Evolutionary conservation across 352 stramenopile genomes (phyloP).

Genomic region (Phytophthora citricola): DNA sequence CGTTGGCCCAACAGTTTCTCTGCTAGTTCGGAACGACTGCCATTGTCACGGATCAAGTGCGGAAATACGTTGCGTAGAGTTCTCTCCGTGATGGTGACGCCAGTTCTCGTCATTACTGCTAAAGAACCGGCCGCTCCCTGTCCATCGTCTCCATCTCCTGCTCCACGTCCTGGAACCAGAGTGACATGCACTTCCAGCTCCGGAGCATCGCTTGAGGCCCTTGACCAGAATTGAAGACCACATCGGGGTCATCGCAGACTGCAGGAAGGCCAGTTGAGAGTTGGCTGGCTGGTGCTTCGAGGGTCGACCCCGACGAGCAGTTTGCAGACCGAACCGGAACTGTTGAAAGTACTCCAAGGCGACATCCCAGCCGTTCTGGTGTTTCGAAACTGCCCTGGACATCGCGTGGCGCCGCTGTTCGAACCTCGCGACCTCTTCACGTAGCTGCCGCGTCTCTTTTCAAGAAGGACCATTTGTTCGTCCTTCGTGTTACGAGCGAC

Average conservation of each 20-base stretch:
- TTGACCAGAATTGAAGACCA: constrained; percentile 17
- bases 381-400: background rate
- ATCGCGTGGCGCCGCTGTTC: background rate
- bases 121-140: constrained; percentile 5
- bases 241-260: constrained; percentile 11
- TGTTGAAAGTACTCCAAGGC: constrained; percentile 21
- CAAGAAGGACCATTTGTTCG: constrained; percentile 6
- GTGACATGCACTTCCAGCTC: constrained; percentile 24
- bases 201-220: constrained; percentile 17
- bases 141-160: constrained; percentile 15
- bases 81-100: constrained; percentile 21
- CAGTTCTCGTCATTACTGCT: constrained; percentile 13
- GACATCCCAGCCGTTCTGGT: constrained; percentile 18
- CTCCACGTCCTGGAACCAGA: constrained; percentile 25
- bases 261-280: constrained; percentile 18
- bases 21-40: background rate
- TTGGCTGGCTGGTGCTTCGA: background rate
- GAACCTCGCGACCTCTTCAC: constrained; percentile 17
- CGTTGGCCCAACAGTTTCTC: constrained; percentile 18
- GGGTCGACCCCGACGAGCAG: background rate
- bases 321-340: constrained; percentile 17
- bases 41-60: constrained; percentile 11
- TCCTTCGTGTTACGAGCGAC: constrained; percentile 1
- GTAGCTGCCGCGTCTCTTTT: constrained; percentile 17
- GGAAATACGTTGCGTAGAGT: constrained; percentile 30